phyloP scores from a whole-genome alignment of 2,329 filamentous ascomycete species.

The Penicillium sp. region DNA sequence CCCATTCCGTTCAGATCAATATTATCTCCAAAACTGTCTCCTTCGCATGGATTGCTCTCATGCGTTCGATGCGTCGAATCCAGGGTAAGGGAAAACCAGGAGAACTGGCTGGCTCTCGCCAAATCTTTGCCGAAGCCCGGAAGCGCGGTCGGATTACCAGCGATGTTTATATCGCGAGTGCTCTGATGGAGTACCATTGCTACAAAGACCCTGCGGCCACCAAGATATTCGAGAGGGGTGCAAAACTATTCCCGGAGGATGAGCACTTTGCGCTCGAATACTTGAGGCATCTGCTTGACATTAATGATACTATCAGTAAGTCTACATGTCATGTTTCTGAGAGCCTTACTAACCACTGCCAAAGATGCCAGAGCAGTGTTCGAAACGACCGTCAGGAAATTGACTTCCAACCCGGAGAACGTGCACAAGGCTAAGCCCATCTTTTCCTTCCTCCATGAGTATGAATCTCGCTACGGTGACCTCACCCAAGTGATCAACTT shows the following conservation, averaged over 20 bases:
- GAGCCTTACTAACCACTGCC: slow-evolving; percentile 12
- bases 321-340: slow-evolving; percentile 15
- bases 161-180: slow-evolving; percentile 91
- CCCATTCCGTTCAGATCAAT: slow-evolving; percentile 69
- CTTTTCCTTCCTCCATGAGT: slow-evolving; percentile 89
- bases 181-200: slow-evolving; percentile 89
- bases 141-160: slow-evolving; percentile 84
- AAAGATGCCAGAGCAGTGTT: slow-evolving; percentile 91
- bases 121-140: slow-evolving; percentile 85
- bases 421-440: slow-evolving; percentile 75
- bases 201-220: slow-evolving; percentile 91
- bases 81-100: slow-evolving; percentile 78
- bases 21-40: slow-evolving; percentile 82
- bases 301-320: slow-evolving; percentile 91
- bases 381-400: slow-evolving; percentile 82
- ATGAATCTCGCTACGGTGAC: slow-evolving; percentile 92
- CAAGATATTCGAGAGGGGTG: slow-evolving; percentile 93
- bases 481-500: slow-evolving; percentile 85
- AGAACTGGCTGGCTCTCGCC: slow-evolving; percentile 69
- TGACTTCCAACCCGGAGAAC: slow-evolving; percentile 73
- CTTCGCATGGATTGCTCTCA: slow-evolving; percentile 90
- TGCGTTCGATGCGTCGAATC: slow-evolving; percentile 88
- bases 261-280: slow-evolving; percentile 94
- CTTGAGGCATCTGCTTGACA: slow-evolving; percentile 87
- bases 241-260: slow-evolving; percentile 90